These are phyloP conservation scores for Sordaria brevicollis DNA, from an alignment of 495 filamentous ascomycete genomes.

Conservation along the genomic window DNA sequence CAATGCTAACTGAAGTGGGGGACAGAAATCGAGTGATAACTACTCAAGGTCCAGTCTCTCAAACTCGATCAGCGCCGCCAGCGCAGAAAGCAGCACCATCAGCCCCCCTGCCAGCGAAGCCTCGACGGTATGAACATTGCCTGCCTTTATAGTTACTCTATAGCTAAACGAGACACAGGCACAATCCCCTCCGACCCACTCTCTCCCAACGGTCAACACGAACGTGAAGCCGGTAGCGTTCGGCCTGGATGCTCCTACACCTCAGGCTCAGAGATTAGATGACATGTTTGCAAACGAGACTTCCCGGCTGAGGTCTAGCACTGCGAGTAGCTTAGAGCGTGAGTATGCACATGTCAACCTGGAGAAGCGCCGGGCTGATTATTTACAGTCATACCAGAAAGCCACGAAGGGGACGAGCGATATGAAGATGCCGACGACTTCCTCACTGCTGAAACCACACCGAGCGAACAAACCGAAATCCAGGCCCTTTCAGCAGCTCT, in stretches of 20 bases:
- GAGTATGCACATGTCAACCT: conserved; percentile 13
- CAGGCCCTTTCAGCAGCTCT: conserved; percentile 64
- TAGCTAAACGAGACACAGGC: conserved; percentile 13
- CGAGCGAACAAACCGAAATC: conserved; percentile 51
- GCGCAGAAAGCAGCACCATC: conserved; percentile 12
- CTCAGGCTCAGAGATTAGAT: conserved; percentile 72
- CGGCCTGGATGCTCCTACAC: conserved; percentile 61
- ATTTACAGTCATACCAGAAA: conserved; percentile 39
- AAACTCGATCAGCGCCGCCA: conserved; percentile 13
- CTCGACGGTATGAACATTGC: conserved; percentile 19
- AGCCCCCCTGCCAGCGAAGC: conserved; percentile 25
- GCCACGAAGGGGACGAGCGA: conserved; percentile 27
- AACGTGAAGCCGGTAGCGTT: conserved; percentile 53
- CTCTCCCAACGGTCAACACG: conserved; percentile 59
- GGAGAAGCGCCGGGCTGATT: not conserved
- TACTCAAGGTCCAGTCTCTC: conserved; percentile 11
- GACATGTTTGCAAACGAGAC: conserved; percentile 38
- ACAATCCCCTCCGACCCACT: conserved; percentile 25
- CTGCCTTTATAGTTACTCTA: not conserved
- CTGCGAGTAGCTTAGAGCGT: conserved; percentile 66
- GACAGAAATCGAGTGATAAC: conserved; percentile 27
- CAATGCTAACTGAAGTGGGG: conserved; percentile 7
- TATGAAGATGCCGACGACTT: conserved; percentile 35
- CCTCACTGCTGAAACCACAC: conserved; percentile 24
- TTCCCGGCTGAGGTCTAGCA: conserved; percentile 34